These are phyloP conservation scores for Gastrolobium bilobum DNA, from an alignment of 306 rosid species.

Conservation along the genomic window DNA sequence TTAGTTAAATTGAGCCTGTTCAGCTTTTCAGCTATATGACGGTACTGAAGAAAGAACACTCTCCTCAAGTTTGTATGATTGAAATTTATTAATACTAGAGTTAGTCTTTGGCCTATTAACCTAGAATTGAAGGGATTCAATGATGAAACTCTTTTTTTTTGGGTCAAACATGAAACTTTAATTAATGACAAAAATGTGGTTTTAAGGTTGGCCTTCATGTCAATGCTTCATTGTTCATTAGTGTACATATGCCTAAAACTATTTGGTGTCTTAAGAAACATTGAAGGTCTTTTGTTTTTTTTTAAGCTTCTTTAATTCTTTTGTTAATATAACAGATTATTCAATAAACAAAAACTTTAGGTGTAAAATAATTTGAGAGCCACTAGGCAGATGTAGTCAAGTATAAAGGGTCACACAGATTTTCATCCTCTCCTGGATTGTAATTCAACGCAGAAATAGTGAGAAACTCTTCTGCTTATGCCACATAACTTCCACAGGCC, in stretches of 20 bases:
- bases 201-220: not conserved
- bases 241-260: not conserved
- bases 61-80: slow-evolving; percentile 72
- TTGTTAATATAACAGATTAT: not conserved
- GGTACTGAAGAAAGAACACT: slow-evolving; percentile 30
- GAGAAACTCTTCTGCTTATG: not conserved
- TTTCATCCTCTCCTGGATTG: not conserved
- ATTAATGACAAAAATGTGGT: not conserved
- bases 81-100: slow-evolving; percentile 39
- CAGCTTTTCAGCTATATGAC: slow-evolving; percentile 52
- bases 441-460: not conserved
- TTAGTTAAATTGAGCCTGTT: slow-evolving; percentile 31
- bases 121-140: not conserved
- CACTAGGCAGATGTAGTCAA: not conserved
- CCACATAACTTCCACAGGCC: not conserved
- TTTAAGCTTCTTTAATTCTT: not conserved
- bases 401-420: not conserved
- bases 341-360: slow-evolving; percentile 18
- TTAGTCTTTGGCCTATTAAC: slow-evolving; percentile 3
- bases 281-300: too few species aligned
- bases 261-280: not conserved
- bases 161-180: slow-evolving; percentile 3
- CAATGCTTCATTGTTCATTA: not conserved
- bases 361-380: not conserved
- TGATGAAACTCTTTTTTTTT: not conserved